Evolutionary conservation across 1,139 yeast species (phyloP).

Genomic region (Pneumocystis jirovecii): DNA sequence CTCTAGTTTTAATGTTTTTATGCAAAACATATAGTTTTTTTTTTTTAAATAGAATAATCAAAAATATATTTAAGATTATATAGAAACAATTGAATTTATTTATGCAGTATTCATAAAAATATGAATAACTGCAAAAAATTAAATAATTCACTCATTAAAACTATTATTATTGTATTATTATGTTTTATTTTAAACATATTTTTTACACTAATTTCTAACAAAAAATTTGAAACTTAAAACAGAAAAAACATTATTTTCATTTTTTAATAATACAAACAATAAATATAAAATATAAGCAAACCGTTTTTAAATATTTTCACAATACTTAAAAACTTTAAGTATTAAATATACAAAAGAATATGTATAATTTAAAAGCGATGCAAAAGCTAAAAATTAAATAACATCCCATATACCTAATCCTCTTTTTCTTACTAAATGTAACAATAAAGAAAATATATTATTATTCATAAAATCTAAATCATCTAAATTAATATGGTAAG

Average conservation of each 20-base stretch:
- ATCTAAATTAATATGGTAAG: constrained; percentile 1
- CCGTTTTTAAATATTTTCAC: background rate
- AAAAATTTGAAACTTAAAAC: background rate
- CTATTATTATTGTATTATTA: no score
- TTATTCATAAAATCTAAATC: background rate
- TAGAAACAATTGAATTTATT: background rate
- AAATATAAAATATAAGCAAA: background rate
- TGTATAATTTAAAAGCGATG: background rate
- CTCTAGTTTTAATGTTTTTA: background rate
- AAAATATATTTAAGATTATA: no score
- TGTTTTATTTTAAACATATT: no score
- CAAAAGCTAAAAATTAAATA: background rate
- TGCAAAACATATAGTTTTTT: no score
- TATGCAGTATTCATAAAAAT: no score
- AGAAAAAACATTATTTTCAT: background rate
- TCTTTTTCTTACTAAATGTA: background rate
- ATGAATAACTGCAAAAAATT: no score
- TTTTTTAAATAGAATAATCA: no score
- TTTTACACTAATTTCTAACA: no score
- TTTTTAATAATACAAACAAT: background rate
- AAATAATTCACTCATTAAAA: background rate
- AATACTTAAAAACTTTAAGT: background rate
- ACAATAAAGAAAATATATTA: background rate
- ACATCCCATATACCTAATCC: background rate
- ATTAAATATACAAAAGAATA: background rate